Conservation (phyloP, 164 flowering plant species). For the Annona squamosa region DNA sequence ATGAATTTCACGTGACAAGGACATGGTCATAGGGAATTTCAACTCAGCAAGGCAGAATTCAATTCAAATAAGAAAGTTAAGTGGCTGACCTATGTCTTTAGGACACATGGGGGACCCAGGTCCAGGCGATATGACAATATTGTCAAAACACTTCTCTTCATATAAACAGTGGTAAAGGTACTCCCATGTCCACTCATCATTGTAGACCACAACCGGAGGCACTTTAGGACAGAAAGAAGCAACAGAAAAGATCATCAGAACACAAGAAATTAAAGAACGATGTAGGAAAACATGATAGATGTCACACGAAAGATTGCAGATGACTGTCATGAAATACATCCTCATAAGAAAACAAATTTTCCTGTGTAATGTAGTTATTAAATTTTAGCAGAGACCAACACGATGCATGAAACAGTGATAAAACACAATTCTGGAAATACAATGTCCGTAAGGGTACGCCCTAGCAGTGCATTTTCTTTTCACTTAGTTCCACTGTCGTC, state of each 20-base stretch:
- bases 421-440: too few relatives aligned
- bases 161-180: constrained; percentile 54
- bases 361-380: too few relatives aligned
- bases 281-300: too few relatives aligned
- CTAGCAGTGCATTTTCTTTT: too few relatives aligned
- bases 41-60: neutral
- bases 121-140: constrained; percentile 97
- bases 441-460: too few relatives aligned
- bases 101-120: constrained; percentile 93
- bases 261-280: neutral
- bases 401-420: too few relatives aligned
- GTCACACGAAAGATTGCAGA: neutral
- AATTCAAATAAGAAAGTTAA: neutral
- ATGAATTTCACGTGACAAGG: neutral
- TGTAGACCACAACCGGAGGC: constrained; percentile 86
- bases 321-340: neutral
- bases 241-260: neutral
- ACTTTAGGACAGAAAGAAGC: constrained; percentile 29
- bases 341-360: too few relatives aligned
- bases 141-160: constrained; percentile 80
- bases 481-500: neutral
- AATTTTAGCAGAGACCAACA: too few relatives aligned
- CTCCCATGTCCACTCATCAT: constrained; percentile 91
- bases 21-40: neutral
- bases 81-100: constrained; percentile 70